phyloP scores from a whole-genome alignment of 2,329 filamentous ascomycete species.

The Geosmithia flava region DNA sequence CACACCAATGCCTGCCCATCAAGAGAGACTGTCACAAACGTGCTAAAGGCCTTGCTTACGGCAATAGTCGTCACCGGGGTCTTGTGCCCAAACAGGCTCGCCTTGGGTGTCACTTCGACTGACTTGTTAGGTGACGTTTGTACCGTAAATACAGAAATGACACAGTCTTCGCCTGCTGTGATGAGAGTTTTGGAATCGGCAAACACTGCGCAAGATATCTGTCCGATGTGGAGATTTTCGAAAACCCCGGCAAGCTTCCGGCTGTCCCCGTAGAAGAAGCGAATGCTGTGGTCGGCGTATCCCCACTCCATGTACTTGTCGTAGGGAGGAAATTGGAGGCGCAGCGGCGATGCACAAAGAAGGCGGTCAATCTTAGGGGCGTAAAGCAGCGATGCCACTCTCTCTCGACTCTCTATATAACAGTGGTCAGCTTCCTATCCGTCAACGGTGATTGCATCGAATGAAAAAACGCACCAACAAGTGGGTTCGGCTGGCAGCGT shows the following conservation, averaged over 20 bases:
- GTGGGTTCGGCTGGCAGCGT: slow-evolving; percentile 64
- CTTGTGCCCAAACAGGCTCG: slow-evolving; percentile 83
- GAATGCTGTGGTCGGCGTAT: slow-evolving; percentile 82
- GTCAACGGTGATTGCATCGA: neutral
- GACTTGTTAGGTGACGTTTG: slow-evolving; percentile 48
- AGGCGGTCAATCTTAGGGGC: slow-evolving; percentile 71
- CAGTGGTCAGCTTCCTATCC: neutral
- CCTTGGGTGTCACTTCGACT: slow-evolving; percentile 67
- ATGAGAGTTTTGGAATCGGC: slow-evolving; percentile 84
- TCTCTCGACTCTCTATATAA: slow-evolving; percentile 52
- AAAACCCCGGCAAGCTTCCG: slow-evolving; percentile 70
- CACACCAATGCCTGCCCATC: slow-evolving; percentile 81
- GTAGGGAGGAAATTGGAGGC: slow-evolving; percentile 80
- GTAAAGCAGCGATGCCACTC: slow-evolving; percentile 68
- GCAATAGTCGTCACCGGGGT: slow-evolving; percentile 71
- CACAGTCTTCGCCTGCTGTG: slow-evolving; percentile 86
- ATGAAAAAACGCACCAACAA: slow-evolving; percentile 41
- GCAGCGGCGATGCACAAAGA: slow-evolving; percentile 71
- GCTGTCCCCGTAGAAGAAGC: slow-evolving; percentile 78
- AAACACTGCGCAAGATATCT: slow-evolving; percentile 73
- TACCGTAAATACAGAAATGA: slow-evolving; percentile 74
- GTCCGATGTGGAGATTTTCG: slow-evolving; percentile 86
- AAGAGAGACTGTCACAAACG: slow-evolving; percentile 69
- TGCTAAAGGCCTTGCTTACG: slow-evolving; percentile 77
- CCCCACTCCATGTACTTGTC: slow-evolving; percentile 96